A percentile compares a stretch with the other conserved stretches of the same genome.
phyloP scores from a whole-genome alignment of 2,329 filamentous ascomycete species.

The Fusarium sublunatum region DNA sequence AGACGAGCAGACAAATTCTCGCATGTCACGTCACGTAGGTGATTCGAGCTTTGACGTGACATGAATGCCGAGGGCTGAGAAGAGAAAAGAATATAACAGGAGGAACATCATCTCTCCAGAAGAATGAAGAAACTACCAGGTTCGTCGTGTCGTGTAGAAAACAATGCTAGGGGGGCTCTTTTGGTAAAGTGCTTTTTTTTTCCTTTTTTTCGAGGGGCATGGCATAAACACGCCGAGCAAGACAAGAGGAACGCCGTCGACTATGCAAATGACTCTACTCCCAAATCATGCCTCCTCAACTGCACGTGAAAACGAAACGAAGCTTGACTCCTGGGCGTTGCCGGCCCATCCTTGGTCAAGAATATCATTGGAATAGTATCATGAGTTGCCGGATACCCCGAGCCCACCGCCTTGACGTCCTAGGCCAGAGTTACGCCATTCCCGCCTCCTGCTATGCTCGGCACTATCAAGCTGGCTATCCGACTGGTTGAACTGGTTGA shows the following conservation, averaged over 20 bases:
- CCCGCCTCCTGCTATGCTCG: constrained; percentile 59
- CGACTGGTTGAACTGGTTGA: constrained; percentile 58
- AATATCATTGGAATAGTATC: constrained; percentile 40
- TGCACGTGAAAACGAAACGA: constrained; percentile 37
- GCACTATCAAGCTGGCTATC: constrained; percentile 55
- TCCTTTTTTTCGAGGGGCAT: constrained; percentile 30
- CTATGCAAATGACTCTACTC: constrained; percentile 54
- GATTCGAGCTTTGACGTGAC: constrained; percentile 22
- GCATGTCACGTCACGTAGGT: constrained; percentile 24
- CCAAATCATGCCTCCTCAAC: constrained; percentile 48
- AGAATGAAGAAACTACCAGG: constrained; percentile 36
- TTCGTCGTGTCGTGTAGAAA: constrained; percentile 40
- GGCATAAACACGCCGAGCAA: constrained; percentile 28
- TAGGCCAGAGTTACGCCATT: constrained; percentile 70
- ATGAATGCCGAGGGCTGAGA: constrained; percentile 16
- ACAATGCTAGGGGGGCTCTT: constrained; percentile 19
- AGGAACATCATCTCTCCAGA: constrained; percentile 5
- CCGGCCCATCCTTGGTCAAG: constrained; percentile 34
- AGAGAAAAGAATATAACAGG: constrained; percentile 18
- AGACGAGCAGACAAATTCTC: constrained; percentile 23
- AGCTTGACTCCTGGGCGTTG: constrained; percentile 22
- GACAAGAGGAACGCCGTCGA: constrained; percentile 51
- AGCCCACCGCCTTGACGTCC: constrained; percentile 62
- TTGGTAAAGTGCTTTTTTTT: constrained; percentile 35
- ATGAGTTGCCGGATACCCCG: constrained; percentile 61